Evolutionary conservation across 2,329 filamentous ascomycete genomes (phyloP), one percentile per base, ranked within the genome.

Genomic region (Fusarium vanettenii): DNA sequence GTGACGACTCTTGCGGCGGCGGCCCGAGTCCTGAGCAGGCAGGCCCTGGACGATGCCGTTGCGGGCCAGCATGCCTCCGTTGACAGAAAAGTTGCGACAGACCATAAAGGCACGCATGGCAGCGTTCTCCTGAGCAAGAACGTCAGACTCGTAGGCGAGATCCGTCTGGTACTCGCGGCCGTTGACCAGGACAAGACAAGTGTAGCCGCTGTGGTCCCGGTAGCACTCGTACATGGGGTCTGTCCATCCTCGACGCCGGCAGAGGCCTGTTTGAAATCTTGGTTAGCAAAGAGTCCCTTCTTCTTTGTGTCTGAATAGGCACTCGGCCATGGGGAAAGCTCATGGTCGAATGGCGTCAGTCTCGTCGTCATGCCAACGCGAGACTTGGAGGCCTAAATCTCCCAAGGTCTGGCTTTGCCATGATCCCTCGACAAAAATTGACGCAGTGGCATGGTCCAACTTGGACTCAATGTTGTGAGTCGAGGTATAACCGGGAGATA

Each of bases 61-160:
- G 74, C 90, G 89, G 72, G 90, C 91, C 73, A 92, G 87, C 95
- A 97, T 98, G 82, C 96, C 96, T 79, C 97, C 95, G 82, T 98
- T 98, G 83, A 97, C 94, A 66, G 95, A 97, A 86, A 98, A 98
- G 88, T 98, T 98, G 75, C 95, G 93, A 88, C 96, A 98, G 77
- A 98, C 97, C 91, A 98, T 96, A 85, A 98, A 98, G 67, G 96
- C 96, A 72, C 95, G 93, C 90, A 97, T 97, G 70, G 96, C 96
- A 29, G 96, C 96, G 79, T 96, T 97, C 84, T 98, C 95, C 81
- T 95, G 94, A 56, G 96, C 96, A 75, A 97, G 88, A 59, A 90
- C 87, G 82, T 96, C 94, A 72, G 93, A 94, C 82, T 94, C 92
- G 85, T 97, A 97, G 74, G 92, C 90, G 41, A 93, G 89, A 83